Evolutionary conservation across 495 filamentous ascomycete genomes (phyloP).

Genomic region (Daldinia bambusicola): DNA sequence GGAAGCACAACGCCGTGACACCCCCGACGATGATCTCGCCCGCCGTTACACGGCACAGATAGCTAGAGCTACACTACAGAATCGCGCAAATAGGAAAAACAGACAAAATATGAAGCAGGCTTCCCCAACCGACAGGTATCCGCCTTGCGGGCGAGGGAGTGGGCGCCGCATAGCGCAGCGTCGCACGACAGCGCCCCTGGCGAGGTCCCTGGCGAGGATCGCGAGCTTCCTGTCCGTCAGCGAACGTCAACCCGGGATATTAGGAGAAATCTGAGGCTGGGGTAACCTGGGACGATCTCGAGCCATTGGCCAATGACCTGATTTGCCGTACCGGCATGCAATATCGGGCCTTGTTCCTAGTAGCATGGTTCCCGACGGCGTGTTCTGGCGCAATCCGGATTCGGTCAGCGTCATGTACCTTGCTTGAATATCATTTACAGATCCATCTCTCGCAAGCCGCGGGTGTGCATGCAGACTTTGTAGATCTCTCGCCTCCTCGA

Average conservation of each 20-base stretch:
- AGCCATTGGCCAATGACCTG: slow-evolving; percentile 46
- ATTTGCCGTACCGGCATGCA: slow-evolving; percentile 45
- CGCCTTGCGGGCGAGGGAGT: slow-evolving; percentile 12
- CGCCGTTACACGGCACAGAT: slow-evolving; percentile 32
- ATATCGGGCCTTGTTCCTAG: slow-evolving; percentile 47
- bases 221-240: slow-evolving; percentile 32
- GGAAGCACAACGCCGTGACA: slow-evolving; percentile 24
- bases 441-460: slow-evolving; percentile 35
- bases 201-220: slow-evolving; percentile 37
- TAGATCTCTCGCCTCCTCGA: slow-evolving; percentile 41
- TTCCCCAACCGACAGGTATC: slow-evolving; percentile 22
- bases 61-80: slow-evolving; percentile 27
- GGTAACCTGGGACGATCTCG: slow-evolving; percentile 45
- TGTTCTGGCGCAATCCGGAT: slow-evolving; percentile 43
- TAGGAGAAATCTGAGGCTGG: slow-evolving; percentile 40
- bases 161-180: slow-evolving; percentile 31
- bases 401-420: slow-evolving; percentile 42
- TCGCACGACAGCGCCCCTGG: slow-evolving; percentile 42
- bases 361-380: slow-evolving; percentile 40
- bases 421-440: slow-evolving; percentile 33
- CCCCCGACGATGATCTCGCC: slow-evolving; percentile 39
- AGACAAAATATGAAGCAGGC: slow-evolving; percentile 23
- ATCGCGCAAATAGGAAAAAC: slow-evolving; percentile 30
- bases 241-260: slow-evolving; percentile 27
- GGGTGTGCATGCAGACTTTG: slow-evolving; percentile 40